These are phyloP conservation scores for Acrodontium crateriforme DNA, from an alignment of 2,329 filamentous ascomycete genomes.

Conservation along the genomic window DNA sequence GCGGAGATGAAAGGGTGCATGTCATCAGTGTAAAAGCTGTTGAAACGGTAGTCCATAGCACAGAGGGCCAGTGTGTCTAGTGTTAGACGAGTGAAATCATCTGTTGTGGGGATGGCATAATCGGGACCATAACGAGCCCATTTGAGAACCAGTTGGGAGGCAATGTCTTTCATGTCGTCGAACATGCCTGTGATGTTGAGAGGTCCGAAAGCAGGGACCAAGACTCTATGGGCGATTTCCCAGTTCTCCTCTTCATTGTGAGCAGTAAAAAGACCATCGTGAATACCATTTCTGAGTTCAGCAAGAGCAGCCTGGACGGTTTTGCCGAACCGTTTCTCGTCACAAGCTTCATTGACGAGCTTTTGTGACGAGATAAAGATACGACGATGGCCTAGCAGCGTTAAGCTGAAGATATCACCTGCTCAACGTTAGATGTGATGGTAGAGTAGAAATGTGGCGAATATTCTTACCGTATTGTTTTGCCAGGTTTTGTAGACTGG, in stretches of 20 bases:
- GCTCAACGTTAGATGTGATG: no score
- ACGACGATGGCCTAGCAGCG: conserved; percentile 18
- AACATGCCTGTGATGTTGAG: conserved; percentile 32
- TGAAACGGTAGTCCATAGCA: conserved; percentile 49
- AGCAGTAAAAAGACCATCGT: conserved; percentile 7
- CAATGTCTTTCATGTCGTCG: conserved; percentile 24
- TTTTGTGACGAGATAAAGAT: conserved; percentile 1
- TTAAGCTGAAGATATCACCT: conserved; percentile 8
- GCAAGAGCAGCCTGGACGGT: not conserved
- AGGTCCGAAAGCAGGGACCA: conserved; percentile 36
- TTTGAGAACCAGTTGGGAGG: conserved; percentile 21
- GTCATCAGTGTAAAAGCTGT: conserved; percentile 52
- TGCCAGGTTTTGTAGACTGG: not conserved
- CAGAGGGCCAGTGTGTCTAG: conserved; percentile 55
- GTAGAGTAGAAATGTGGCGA: no score
- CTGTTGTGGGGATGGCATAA: conserved; percentile 43
- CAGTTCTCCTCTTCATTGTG: conserved; percentile 25
- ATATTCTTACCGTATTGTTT: conserved; percentile 10
- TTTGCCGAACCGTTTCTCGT: conserved; percentile 8
- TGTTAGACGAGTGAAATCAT: conserved; percentile 60
- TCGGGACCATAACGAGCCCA: conserved; percentile 36
- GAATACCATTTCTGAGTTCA: not conserved
- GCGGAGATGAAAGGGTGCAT: conserved; percentile 57
- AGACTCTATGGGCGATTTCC: conserved; percentile 27
- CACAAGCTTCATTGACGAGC: conserved; percentile 4